These are phyloP conservation scores for Actinidia chinensis DNA, from an alignment of 179 eudicot genomes.

Conservation along the genomic window DNA sequence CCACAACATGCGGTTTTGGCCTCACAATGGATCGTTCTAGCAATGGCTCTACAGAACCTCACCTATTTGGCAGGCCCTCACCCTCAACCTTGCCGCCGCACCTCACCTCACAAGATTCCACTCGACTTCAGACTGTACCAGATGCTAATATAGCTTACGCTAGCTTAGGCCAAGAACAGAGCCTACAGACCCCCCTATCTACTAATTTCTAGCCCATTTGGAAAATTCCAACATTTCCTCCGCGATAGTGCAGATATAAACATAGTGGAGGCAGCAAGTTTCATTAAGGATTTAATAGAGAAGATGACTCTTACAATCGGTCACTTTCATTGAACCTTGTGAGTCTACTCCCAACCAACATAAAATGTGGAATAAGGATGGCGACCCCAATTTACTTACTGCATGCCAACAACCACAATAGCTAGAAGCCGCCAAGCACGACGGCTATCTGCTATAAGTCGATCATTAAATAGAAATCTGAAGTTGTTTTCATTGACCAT, in stretches of 20 bases:
- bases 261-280: background rate
- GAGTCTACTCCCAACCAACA: constrained; percentile 91
- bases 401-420: constrained; percentile 91
- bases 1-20: too few species aligned
- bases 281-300: background rate
- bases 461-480: background rate
- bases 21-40: too few species aligned
- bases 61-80: too few species aligned
- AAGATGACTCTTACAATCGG: constrained; percentile 62
- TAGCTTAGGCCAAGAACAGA: too few species aligned
- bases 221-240: background rate
- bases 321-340: constrained; percentile 86
- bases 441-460: constrained; percentile 68
- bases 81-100: too few species aligned
- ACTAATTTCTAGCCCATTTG: background rate
- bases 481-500: constrained; percentile 1
- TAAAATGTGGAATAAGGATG: constrained; percentile 87
- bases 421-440: constrained; percentile 99
- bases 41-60: too few species aligned
- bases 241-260: background rate
- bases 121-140: too few species aligned
- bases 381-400: constrained; percentile 87
- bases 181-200: too few species aligned
- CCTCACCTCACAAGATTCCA: too few species aligned
- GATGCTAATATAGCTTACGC: too few species aligned